These are phyloP conservation scores for Pichia kudriavzevii DNA, from an alignment of 1,139 yeast species.

Conservation along the genomic window DNA sequence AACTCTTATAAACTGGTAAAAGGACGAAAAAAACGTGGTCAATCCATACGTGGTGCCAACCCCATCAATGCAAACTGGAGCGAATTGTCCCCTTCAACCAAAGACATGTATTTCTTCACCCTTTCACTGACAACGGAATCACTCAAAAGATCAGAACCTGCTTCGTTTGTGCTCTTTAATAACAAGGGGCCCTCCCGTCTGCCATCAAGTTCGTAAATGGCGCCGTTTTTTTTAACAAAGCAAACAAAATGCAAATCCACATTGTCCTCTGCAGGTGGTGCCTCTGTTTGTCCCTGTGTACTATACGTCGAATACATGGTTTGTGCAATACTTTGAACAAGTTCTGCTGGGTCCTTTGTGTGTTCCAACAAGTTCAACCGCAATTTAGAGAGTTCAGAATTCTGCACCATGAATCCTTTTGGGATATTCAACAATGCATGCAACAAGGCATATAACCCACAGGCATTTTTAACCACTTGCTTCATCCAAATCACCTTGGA, in stretches of 20 bases:
- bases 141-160: constrained; percentile 41
- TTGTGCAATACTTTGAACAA: constrained; percentile 43
- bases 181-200: constrained; percentile 66
- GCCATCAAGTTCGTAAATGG: constrained; percentile 85
- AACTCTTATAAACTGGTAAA: too few relatives aligned
- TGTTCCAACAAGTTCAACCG: constrained; percentile 21
- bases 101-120: constrained; percentile 58
- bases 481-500: constrained; percentile 54
- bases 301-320: constrained; percentile 51
- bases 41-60: constrained; percentile 47
- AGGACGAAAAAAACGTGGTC: too few relatives aligned
- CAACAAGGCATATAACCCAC: constrained; percentile 85
- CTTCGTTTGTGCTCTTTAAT: constrained; percentile 40
- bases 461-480: constrained; percentile 83
- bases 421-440: constrained; percentile 68
- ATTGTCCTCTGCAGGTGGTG: constrained; percentile 63
- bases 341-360: constrained; percentile 33
- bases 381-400: constrained; percentile 23
- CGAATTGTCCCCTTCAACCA: constrained; percentile 51
- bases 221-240: constrained; percentile 51
- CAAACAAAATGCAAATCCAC: constrained; percentile 74
- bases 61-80: constrained; percentile 65
- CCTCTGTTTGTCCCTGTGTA: constrained; percentile 66
- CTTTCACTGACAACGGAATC: constrained; percentile 45
- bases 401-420: constrained; percentile 34